Evolutionary conservation across 495 filamentous ascomycete species (phyloP).

Genomic region (Penicillium mononematosum): DNA sequence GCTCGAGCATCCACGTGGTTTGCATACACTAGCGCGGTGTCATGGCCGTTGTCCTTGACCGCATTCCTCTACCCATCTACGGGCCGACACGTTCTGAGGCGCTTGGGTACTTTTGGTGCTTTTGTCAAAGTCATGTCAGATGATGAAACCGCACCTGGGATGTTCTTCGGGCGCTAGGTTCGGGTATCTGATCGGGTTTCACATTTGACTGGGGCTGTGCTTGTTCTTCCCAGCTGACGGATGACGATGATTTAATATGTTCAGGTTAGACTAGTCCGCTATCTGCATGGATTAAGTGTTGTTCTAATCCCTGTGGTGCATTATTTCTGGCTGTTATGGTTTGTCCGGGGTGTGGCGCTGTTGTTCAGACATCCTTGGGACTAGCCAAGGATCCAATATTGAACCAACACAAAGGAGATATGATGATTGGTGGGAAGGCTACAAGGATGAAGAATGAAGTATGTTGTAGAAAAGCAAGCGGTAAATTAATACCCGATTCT

Average conservation of each 20-base stretch:
- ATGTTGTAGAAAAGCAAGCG: neutral
- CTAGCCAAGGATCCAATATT: neutral
- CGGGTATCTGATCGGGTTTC: conserved; percentile 1
- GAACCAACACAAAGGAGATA: neutral
- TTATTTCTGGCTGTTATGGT: conserved; percentile 3
- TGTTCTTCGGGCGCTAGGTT: conserved; percentile 1
- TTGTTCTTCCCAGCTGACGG: neutral
- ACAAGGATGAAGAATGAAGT: neutral
- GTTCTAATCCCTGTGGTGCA: conserved; percentile 1
- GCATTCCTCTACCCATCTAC: conserved; percentile 8
- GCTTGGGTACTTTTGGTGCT: neutral
- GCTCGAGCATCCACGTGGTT: conserved; percentile 10
- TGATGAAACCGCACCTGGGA: conserved; percentile 1
- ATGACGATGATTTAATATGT: neutral
- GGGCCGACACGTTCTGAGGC: conserved; percentile 5
- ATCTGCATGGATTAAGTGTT: neutral
- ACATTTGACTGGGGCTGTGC: conserved; percentile 1
- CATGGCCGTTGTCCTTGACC: conserved; percentile 12
- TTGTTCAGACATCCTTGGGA: neutral
- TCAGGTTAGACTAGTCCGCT: neutral
- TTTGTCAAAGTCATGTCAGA: neutral
- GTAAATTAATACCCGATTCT: neutral
- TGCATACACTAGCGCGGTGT: conserved; percentile 4
- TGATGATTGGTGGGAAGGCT: neutral
- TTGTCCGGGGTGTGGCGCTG: conserved; percentile 4